Base-by-base conservation (phyloP, 768 basidiomycete genomes). In the Trametes villosa region DNA sequence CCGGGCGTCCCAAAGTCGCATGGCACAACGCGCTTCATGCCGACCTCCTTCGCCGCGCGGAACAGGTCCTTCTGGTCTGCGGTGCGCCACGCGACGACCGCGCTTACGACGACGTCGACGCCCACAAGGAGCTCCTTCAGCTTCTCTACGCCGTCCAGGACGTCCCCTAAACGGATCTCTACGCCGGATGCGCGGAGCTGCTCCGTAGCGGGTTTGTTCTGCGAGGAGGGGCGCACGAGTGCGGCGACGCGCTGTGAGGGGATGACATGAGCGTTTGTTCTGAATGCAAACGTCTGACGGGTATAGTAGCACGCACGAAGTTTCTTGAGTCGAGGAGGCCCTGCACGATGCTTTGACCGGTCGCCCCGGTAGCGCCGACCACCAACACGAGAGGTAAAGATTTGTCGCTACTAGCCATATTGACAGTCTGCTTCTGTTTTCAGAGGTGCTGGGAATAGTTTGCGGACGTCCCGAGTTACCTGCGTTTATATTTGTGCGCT, bases 11-110 rank as follows among this genome's bases (percentile, higher is more conserved):
- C 70, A 33, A 65, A 71, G 59, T 72, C 70, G 62, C 60, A 65
- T 8, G 70, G 70, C 17, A 72, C 55, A 29, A 70, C 40, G 13
- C 70, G 61, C 55, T 67, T 57, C 18, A 70, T 66, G 34, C 64
- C 64, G 5, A 44, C 66, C 29, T 59, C 61, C 44, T 70, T 70
- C 12, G 69, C 67, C 2, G 66, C 69, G 20, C 54, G 54, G 36
- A 68, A 33, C 24, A 65, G 24, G 18, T 50, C 54, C 46, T 59
- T 64, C 57, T 70, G 69, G 17, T 56, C 53, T 18, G 34, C 26
- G 22, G 64, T 18, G 9, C 26, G 13, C 20, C 22, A n/a, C 9
- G 53, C 58, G 13, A 31, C 15, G 13, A 67, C 45, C 6, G 65
- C 34, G 53, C 59, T 65, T 27, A 70, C 57, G 24, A 66, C 22